Evolutionary conservation across 2,329 filamentous ascomycete genomes (phyloP).

Genomic region (Hirsutella minnesotensis): DNA sequence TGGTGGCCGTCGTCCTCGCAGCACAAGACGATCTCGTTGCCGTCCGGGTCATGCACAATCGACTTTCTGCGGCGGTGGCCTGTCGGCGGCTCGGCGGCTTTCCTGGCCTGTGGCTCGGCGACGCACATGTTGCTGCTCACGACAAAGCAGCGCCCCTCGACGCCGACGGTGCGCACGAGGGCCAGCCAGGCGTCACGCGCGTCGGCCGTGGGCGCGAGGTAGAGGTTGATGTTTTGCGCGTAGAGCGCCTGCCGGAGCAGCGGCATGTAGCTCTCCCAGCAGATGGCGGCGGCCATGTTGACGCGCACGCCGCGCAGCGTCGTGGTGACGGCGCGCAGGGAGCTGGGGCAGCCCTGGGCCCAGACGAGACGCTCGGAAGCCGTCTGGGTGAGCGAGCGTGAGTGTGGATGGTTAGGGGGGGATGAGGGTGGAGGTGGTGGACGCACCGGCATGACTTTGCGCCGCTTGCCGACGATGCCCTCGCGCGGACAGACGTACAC

Average conservation of each 20-base stretch:
- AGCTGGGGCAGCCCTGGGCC: slow-evolving; percentile 73
- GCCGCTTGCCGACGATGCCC: slow-evolving; percentile 70
- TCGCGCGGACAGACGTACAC: slow-evolving; percentile 68
- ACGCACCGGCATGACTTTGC: slow-evolving; percentile 80
- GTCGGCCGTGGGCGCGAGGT: slow-evolving; percentile 84
- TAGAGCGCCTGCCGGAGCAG: slow-evolving; percentile 75
- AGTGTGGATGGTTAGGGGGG: too few species aligned
- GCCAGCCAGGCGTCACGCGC: slow-evolving; percentile 69
- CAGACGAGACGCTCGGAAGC: slow-evolving; percentile 74
- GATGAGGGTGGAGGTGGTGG: slow-evolving; percentile 5
- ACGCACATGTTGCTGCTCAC: slow-evolving; percentile 78
- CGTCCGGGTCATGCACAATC: slow-evolving; percentile 39
- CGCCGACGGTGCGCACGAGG: slow-evolving; percentile 70
- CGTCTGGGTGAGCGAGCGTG: too few species aligned
- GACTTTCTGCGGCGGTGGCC: slow-evolving; percentile 23
- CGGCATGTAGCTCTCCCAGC: slow-evolving; percentile 97
- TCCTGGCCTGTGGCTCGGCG: too few species aligned
- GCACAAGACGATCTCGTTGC: slow-evolving; percentile 40
- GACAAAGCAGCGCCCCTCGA: slow-evolving; percentile 77
- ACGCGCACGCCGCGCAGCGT: slow-evolving; percentile 67
- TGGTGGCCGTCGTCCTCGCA: slow-evolving; percentile 19
- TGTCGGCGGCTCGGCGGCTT: too few species aligned
- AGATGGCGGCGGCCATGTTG: slow-evolving; percentile 78
- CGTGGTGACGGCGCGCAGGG: slow-evolving; percentile 68
- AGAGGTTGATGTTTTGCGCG: slow-evolving; percentile 82